Conservation (phyloP, 202 grass and related monocot genomes). For the Schoenoplectus triqueter region DNA sequence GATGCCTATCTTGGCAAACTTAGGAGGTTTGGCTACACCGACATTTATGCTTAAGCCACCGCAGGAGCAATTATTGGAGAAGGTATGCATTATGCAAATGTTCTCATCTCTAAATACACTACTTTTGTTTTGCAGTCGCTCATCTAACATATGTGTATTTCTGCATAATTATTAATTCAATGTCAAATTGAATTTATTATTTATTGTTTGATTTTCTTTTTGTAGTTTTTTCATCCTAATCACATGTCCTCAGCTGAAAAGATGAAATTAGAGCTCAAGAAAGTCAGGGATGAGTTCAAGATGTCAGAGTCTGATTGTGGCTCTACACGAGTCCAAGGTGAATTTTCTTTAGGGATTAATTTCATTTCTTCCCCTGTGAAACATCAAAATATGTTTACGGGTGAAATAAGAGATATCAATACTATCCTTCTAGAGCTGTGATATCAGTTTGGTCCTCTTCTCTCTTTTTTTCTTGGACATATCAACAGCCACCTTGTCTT, state of each 20-base stretch:
- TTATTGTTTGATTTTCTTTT: constrained; percentile 26
- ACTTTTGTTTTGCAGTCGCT: too few relatives aligned
- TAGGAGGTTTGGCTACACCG: constrained; percentile 40
- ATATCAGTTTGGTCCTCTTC: not conserved
- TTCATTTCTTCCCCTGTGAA: constrained; percentile 20
- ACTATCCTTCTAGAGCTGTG: not conserved
- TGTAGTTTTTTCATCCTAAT: constrained; percentile 93
- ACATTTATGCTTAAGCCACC: constrained; percentile 60
- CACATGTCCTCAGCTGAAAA: constrained; percentile 93
- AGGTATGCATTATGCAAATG: constrained; percentile 43
- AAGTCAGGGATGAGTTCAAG: constrained; percentile 93
- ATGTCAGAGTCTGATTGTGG: constrained; percentile 94
- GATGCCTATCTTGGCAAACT: constrained; percentile 38
- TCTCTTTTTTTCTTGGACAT: not conserved
- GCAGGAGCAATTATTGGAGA: constrained; percentile 80
- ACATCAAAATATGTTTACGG: constrained; percentile 9
- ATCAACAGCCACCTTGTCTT: not conserved
- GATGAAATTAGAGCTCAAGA: constrained; percentile 88
- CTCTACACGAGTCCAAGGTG: constrained; percentile 90
- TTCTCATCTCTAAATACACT: too few relatives aligned
- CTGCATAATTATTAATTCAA: not conserved
- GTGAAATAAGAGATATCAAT: not conserved
- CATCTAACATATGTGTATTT: not conserved
- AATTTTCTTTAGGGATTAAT: not conserved
- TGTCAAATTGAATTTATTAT: not conserved